Evolutionary conservation across 768 basidiomycete species (phyloP).

Genomic region (Pisolithus sp.): DNA sequence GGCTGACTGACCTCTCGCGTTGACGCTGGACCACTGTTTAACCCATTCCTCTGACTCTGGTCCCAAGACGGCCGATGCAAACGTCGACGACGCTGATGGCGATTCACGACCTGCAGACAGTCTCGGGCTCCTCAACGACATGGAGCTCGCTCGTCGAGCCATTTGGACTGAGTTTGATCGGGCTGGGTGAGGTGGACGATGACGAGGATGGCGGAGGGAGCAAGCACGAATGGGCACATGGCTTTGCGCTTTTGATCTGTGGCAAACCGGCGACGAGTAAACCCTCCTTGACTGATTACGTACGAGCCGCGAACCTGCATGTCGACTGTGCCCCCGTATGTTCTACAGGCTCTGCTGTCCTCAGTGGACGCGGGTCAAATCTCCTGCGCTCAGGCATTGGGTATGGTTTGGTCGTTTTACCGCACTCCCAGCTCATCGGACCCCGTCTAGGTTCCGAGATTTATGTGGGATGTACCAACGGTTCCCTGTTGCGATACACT

Average conservation of each 20-base stretch:
- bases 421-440: slow-evolving; percentile 2
- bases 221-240: slow-evolving; percentile 12
- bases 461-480: slow-evolving; percentile 81
- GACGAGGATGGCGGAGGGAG: slow-evolving; percentile 3
- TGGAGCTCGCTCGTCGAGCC: slow-evolving; percentile 15
- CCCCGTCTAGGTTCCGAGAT: slow-evolving; percentile 62
- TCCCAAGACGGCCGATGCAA: slow-evolving; percentile 9
- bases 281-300: no score
- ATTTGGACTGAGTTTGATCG: slow-evolving; percentile 2
- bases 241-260: slow-evolving; percentile 2
- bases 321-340: slow-evolving; percentile 58
- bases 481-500: slow-evolving; percentile 75
- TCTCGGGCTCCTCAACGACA: slow-evolving; percentile 10
- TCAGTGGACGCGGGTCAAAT: slow-evolving; percentile 23
- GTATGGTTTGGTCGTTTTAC: slow-evolving; percentile 25
- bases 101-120: slow-evolving; percentile 13
- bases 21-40: slow-evolving; percentile 46
- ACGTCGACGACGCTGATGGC: slow-evolving; percentile 5
- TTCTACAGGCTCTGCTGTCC: slow-evolving; percentile 43
- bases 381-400: slow-evolving; percentile 51
- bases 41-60: slow-evolving; percentile 49
- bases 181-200: background rate
- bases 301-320: background rate
- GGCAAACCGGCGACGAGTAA: no score
- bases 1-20: slow-evolving; percentile 47